Base-by-base conservation (phyloP, 2,329 filamentous ascomycete species). In the Xylogone sp. region DNA sequence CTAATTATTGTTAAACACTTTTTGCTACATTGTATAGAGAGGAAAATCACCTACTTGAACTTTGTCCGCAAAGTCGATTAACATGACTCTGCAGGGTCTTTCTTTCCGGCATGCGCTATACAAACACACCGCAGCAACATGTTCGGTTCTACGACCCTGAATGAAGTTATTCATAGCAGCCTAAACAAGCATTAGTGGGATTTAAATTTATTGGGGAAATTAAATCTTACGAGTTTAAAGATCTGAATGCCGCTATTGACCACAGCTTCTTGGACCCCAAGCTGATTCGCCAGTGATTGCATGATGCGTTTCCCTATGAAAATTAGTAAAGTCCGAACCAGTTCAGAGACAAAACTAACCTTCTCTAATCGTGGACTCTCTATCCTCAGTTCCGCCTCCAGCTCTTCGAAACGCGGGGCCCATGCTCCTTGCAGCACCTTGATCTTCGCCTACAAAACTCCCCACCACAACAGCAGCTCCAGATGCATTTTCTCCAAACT, bases 51-150 rank as follows among this genome's bases (percentile, higher is more conserved):
- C 59, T 62, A 76, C 74, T 66, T 76, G 74, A n/a, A 86, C 72
- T 42, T 93, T 78, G 66, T 99, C 94, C 12, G 94, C 90, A 65
- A 99, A 84, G 67, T 99, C 94, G 67, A 99, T 97, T 43, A 99
- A 79, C 87, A 99, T 92, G 59, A 94, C 79, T 42, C 86, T 88
- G 65, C 94, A 96, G 21, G 86, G 84, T 43, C 83, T 82, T 55
- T 89, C 83, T 49, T 87, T 83, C 55, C 94, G 84, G 65, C 90
- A 96, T 13, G 90, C 90, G 50, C 90, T 87, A 61, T 97, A 99
- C 24, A 99, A 77, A 65, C 89, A 93, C 22, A 95, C 88, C n/a
- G 90, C 90, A 22, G 89, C 88, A 9, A 97, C 92, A 49, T 88
- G 90, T 56, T 87, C 83, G 46, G 91, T 87, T 18, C 87, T 87